Conservation (phyloP, 2,329 filamentous ascomycete genomes). For the Fusarium sp. region DNA sequence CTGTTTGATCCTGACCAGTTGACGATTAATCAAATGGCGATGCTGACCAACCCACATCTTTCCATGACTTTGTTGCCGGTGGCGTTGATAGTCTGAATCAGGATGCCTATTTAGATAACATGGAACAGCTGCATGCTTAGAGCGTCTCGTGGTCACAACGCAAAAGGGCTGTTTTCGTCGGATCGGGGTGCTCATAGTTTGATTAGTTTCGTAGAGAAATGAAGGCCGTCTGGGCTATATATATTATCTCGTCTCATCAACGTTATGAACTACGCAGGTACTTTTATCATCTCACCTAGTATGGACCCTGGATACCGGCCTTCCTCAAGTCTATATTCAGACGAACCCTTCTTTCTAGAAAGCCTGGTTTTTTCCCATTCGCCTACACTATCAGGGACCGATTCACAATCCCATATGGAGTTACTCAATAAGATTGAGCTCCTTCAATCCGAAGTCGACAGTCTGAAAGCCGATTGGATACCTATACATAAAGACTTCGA, state of each 20-base stretch:
- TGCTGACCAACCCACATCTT: conserved; percentile 1
- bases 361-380: not conserved
- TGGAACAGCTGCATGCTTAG: not conserved
- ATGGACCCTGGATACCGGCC: not conserved
- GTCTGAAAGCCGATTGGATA: not conserved
- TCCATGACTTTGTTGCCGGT: not conserved
- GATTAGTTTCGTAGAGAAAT: not conserved
- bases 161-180: conserved; percentile 4
- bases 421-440: not conserved
- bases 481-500: not conserved
- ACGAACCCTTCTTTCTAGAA: conserved; percentile 6
- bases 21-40: not conserved
- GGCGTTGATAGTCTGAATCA: conserved; percentile 3
- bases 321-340: conserved; percentile 7
- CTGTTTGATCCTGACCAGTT: not conserved
- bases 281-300: not conserved
- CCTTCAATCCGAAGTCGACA: conserved; percentile 1
- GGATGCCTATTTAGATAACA: not conserved
- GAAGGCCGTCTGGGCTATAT: conserved; percentile 1
- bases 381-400: not conserved
- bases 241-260: not conserved
- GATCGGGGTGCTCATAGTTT: not conserved
- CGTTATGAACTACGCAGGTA: not conserved
- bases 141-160: not conserved
- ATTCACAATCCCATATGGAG: not conserved